phyloP scores from a whole-genome alignment of 345 rosid species.

The Salix brachista region DNA sequence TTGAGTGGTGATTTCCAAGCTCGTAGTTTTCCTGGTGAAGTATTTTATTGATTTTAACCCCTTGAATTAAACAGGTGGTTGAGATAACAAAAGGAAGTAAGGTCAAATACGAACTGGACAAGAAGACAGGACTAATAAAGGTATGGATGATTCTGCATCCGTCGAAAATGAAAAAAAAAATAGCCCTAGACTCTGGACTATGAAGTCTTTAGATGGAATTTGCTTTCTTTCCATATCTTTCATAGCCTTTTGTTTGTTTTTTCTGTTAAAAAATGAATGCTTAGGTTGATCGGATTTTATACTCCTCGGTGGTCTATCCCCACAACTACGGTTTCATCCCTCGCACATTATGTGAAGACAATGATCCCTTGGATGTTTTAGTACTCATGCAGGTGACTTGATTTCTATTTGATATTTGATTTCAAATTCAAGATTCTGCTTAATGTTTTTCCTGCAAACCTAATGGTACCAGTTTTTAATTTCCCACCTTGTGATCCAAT shows the following conservation, averaged over 20 bases:
- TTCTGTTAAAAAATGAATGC: slow-evolving; percentile 12
- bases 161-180: too few relatives aligned
- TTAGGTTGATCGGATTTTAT: slow-evolving; percentile 81
- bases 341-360: slow-evolving; percentile 89
- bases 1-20: neutral
- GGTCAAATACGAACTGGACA: slow-evolving; percentile 97
- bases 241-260: slow-evolving; percentile 4
- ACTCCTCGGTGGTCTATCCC: slow-evolving; percentile 97
- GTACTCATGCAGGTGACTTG: slow-evolving; percentile 85
- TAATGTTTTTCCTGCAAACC: neutral
- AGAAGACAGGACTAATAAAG: slow-evolving; percentile 91
- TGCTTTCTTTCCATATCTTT: slow-evolving; percentile 1
- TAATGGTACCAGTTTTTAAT: neutral
- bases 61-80: slow-evolving; percentile 54
- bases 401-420: neutral
- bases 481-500: slow-evolving; percentile 1
- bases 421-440: neutral
- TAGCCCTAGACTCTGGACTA: neutral
- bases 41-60: neutral
- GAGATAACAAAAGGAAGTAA: slow-evolving; percentile 97
- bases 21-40: neutral
- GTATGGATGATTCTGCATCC: slow-evolving; percentile 23
- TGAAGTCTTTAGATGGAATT: neutral
- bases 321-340: slow-evolving; percentile 99
- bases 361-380: slow-evolving; percentile 89